phyloP scores from a whole-genome alignment of 495 filamentous ascomycete species.

The Clohesyomyces aquaticus region DNA sequence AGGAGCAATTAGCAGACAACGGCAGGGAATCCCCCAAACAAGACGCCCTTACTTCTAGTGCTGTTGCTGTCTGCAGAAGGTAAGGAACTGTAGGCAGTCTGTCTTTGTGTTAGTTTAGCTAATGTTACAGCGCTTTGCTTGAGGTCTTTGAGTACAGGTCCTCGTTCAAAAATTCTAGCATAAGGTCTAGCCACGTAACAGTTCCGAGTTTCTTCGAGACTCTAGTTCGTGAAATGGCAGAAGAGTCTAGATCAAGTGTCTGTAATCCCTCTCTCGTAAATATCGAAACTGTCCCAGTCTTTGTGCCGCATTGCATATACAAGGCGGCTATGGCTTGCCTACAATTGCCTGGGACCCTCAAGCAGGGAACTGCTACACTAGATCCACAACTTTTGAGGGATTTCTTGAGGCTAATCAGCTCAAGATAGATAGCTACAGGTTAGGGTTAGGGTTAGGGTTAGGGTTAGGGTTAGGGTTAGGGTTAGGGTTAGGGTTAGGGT shows the following conservation, averaged over 20 bases:
- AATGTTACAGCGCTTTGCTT: neutral
- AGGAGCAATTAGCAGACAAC: neutral
- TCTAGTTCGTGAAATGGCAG: neutral
- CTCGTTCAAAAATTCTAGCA: neutral
- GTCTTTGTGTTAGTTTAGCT: neutral
- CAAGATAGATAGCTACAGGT: neutral
- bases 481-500: too few relatives aligned
- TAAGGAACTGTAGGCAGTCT: neutral
- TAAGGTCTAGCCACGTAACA: neutral
- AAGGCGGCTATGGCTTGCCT: neutral
- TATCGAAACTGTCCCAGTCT: neutral
- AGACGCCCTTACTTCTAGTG: neutral
- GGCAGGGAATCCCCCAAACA: neutral
- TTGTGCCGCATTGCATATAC: slow-evolving; percentile 1
- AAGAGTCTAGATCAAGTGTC: neutral
- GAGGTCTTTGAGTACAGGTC: neutral
- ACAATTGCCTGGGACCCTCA: neutral
- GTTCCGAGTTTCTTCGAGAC: neutral
- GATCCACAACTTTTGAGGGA: neutral
- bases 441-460: neutral
- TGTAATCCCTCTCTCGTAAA: neutral
- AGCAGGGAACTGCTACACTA: neutral
- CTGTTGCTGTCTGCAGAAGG: neutral
- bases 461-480: neutral
- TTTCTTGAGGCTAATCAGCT: neutral